phyloP scores from a whole-genome alignment of 345 rosid species.

The Populus ilicifolia region DNA sequence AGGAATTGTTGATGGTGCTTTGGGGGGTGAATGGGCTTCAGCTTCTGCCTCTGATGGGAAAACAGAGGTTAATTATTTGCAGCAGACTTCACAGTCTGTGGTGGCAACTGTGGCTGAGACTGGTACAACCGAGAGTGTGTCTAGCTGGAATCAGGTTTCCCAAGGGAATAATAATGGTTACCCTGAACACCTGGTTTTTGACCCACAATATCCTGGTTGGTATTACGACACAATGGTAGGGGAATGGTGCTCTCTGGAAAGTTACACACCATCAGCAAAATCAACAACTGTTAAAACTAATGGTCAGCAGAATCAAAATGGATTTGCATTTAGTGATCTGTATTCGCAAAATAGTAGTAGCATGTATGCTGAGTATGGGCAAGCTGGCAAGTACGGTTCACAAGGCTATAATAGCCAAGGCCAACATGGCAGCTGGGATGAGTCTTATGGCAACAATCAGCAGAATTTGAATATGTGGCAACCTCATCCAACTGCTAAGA shows the following conservation, averaged over 20 bases:
- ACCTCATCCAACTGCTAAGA: conserved; percentile 37
- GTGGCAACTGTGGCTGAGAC: conserved; percentile 40
- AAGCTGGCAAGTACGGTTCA: conserved; percentile 34
- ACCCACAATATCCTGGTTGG: conserved; percentile 93
- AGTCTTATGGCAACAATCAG: conserved; percentile 43
- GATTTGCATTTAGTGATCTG: conserved; percentile 30
- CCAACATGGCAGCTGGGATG: conserved; percentile 47
- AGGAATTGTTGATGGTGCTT: conserved; percentile 30
- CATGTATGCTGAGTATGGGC: conserved; percentile 38
- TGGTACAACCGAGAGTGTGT: conserved; percentile 51
- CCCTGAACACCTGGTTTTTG: conserved; percentile 87
- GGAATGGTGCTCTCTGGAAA: conserved; percentile 72
- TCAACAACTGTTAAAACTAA: conserved; percentile 34
- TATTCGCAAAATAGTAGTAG: conserved; percentile 32
- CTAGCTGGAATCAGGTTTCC: conserved; percentile 65
- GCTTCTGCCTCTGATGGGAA: conserved; percentile 40
- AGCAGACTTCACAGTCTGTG: conserved; percentile 55
- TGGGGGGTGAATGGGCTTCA: conserved; percentile 38
- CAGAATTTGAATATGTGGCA: conserved; percentile 44
- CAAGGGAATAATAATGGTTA: conserved; percentile 58
- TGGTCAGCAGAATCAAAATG: conserved; percentile 60
- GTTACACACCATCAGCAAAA: conserved; percentile 55
- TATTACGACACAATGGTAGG: conserved; percentile 66
- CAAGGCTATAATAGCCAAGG: conserved; percentile 41
- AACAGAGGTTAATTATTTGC: conserved; percentile 55